Evolutionary conservation across 1,284 basidiomycete genomes (phyloP).

Genomic region (Polyporus tsugae): DNA sequence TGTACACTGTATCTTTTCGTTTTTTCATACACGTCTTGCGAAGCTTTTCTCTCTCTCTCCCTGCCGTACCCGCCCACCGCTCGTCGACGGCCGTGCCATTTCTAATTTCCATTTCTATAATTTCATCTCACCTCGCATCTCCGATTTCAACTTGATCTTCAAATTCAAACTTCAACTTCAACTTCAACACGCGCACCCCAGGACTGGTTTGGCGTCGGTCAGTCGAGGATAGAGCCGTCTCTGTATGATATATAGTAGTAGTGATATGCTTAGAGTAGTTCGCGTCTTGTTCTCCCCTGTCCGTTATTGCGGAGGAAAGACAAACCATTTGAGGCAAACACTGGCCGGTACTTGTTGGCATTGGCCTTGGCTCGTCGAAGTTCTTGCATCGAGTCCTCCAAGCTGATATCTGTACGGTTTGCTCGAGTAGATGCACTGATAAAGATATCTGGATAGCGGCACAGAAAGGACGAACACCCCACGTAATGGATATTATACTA

Average conservation of each 20-base stretch:
- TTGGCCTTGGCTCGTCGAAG: too few relatives aligned
- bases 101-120: not conserved
- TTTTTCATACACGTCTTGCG: not conserved
- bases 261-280: constrained; percentile 7
- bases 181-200: not conserved
- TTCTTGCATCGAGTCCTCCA: too few relatives aligned
- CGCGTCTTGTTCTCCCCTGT: not conserved
- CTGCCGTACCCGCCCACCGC: not conserved
- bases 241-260: not conserved
- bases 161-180: not conserved
- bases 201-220: constrained; percentile 5
- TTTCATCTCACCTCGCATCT: not conserved
- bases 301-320: constrained; percentile 1
- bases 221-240: not conserved
- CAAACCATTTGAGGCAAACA: not conserved
- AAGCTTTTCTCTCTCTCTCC: not conserved
- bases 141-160: not conserved
- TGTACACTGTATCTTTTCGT: constrained; percentile 4
- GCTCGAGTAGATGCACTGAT: too few relatives aligned
- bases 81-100: not conserved
- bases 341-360: too few relatives aligned
- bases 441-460: too few relatives aligned
- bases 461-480: too few relatives aligned
- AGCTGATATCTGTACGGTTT: too few relatives aligned
- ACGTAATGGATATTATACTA: too few relatives aligned